These are phyloP conservation scores for Boletellus ananas DNA, from an alignment of 768 basidiomycete species.

Conservation along the genomic window DNA sequence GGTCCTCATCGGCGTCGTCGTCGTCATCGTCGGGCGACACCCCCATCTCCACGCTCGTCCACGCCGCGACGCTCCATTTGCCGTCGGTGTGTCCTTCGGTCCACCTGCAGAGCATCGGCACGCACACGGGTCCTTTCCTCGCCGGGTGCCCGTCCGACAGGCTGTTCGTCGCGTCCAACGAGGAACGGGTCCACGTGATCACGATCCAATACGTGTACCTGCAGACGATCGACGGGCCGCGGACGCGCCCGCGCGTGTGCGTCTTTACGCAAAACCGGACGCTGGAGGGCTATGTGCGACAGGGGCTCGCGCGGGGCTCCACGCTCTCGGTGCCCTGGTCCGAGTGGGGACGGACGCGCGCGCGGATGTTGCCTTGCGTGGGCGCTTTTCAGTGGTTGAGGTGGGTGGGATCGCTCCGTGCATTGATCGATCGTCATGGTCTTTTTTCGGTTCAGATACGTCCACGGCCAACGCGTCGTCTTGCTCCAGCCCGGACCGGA, in stretches of 20 bases:
- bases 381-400: slow-evolving; percentile 39
- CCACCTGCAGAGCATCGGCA: slow-evolving; percentile 17
- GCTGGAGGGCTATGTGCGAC: slow-evolving; percentile 21
- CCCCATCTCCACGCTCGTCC: slow-evolving; percentile 6
- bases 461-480: slow-evolving; percentile 40
- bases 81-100: slow-evolving; percentile 9
- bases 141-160: slow-evolving; percentile 21
- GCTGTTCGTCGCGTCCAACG: slow-evolving; percentile 26
- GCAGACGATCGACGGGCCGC: neutral
- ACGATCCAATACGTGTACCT: slow-evolving; percentile 21
- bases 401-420: slow-evolving; percentile 14
- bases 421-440: neutral
- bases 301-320: neutral
- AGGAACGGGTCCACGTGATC: slow-evolving; percentile 20
- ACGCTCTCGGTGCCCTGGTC: slow-evolving; percentile 29
- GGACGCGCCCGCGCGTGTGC: slow-evolving; percentile 16
- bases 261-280: slow-evolving; percentile 33
- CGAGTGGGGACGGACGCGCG: slow-evolving; percentile 36
- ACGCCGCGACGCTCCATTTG: slow-evolving; percentile 17
- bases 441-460: slow-evolving; percentile 28
- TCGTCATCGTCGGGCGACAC: neutral
- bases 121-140: slow-evolving; percentile 35
- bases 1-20: neutral
- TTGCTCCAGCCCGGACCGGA: slow-evolving; percentile 16
- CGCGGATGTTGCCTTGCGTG: slow-evolving; percentile 31